Conservation (phyloP, 83 land plant species). For the Thuja plicata region DNA sequence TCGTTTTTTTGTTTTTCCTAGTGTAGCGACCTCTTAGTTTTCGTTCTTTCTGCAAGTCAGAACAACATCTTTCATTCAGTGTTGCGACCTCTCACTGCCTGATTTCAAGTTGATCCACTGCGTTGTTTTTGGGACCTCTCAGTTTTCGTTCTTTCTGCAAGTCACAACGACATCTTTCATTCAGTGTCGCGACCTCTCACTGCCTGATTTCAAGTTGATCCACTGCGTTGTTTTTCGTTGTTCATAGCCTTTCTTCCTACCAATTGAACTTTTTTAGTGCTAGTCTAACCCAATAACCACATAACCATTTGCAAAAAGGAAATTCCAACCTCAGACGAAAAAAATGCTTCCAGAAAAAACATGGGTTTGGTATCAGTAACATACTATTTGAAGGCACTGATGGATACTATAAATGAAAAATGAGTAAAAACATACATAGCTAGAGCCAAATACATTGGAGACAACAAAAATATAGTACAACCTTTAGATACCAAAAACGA, state of each 20-base stretch:
- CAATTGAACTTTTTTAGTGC: background rate
- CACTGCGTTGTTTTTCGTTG: background rate
- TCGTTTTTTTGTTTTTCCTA: too few species aligned
- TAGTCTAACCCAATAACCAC: background rate
- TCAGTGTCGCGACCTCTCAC: too few species aligned
- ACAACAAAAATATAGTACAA: background rate
- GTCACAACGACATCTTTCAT: too few species aligned
- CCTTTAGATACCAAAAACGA: too few species aligned
- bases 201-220: background rate
- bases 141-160: too few species aligned
- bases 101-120: background rate
- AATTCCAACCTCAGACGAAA: background rate
- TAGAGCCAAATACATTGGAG: background rate
- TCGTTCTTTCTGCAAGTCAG: too few species aligned
- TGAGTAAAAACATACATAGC: background rate
- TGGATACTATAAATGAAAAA: background rate
- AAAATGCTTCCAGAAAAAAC: background rate
- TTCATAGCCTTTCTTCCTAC: background rate
- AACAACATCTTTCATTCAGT: too few species aligned
- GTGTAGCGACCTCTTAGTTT: too few species aligned
- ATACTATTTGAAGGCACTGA: background rate
- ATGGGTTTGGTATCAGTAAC: background rate
- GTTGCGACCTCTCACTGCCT: background rate
- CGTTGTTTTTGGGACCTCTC: background rate
- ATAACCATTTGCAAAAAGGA: background rate